A percentile compares a stretch with the other conserved stretches of the same genome.
These are phyloP conservation scores for Hymenoscyphus albidus DNA, from an alignment of 2,329 filamentous ascomycete species.

Conservation along the genomic window DNA sequence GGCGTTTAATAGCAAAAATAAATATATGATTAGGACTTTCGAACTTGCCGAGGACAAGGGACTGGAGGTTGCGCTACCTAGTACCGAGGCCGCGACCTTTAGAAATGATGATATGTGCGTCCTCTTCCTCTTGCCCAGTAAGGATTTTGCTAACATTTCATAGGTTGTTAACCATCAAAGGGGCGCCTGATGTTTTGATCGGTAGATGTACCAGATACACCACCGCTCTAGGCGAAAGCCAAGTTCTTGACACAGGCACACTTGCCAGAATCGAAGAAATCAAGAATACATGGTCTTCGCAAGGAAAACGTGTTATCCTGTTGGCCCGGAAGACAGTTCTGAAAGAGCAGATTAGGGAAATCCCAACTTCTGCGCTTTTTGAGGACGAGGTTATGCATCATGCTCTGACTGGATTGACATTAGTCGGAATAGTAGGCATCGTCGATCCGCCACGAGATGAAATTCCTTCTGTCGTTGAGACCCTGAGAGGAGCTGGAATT, in stretches of 20 bases:
- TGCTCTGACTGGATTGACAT: conserved; percentile 45
- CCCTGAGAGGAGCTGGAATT: conserved; percentile 65
- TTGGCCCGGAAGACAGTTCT: conserved; percentile 58
- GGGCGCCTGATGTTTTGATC: conserved; percentile 71
- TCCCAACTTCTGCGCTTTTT: conserved; percentile 45
- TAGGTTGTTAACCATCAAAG: conserved; percentile 67
- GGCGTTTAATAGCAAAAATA: conserved; percentile 80
- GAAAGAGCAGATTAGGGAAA: conserved; percentile 38
- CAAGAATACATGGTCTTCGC: conserved; percentile 65
- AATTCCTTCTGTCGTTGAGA: conserved; percentile 56
- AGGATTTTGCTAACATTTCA: conserved; percentile 14
- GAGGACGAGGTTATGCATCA: conserved; percentile 56
- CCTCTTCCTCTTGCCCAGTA: not conserved
- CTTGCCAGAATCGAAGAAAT: conserved; percentile 49
- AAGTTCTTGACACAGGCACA: conserved; percentile 45
- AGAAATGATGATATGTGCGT: conserved; percentile 30
- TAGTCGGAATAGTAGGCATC: conserved; percentile 55
- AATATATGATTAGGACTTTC: conserved; percentile 70
- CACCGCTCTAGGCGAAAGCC: conserved; percentile 50
- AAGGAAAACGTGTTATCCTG: conserved; percentile 65
- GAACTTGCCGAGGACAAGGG: conserved; percentile 41
- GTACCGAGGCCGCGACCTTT: conserved; percentile 31
- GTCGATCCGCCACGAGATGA: conserved; percentile 58
- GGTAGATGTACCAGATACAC: conserved; percentile 57
- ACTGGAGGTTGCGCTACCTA: conserved; percentile 39